These are phyloP conservation scores for Stentor coeruleus DNA, from an alignment of 73 alveolate genomes.

Conservation along the genomic window DNA sequence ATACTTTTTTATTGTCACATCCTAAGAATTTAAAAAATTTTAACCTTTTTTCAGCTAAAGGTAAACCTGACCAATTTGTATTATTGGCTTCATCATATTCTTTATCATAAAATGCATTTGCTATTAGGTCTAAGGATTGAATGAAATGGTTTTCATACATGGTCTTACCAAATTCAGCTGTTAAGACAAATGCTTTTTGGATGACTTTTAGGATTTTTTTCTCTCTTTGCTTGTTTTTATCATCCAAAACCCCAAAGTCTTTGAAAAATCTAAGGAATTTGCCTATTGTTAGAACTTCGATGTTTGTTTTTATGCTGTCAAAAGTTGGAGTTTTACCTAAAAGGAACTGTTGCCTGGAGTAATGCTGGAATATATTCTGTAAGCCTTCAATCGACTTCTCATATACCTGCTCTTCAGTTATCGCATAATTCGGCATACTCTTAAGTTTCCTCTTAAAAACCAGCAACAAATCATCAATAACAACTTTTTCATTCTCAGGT, in stretches of 20 bases:
- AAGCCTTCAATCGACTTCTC: neutral
- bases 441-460: neutral
- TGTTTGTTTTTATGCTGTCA: neutral
- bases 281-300: constrained; percentile 8
- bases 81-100: neutral
- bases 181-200: neutral
- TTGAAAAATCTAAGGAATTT: neutral
- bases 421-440: neutral
- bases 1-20: too few relatives aligned
- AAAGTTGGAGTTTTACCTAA: constrained; percentile 15
- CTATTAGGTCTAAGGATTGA: neutral
- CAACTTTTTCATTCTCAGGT: neutral
- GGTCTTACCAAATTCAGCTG: neutral
- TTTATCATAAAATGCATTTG: neutral
- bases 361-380: neutral
- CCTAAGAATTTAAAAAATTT: too few relatives aligned
- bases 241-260: constrained; percentile 1
- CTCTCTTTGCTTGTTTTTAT: neutral
- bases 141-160: neutral
- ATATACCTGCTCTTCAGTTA: neutral
- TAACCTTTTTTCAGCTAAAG: neutral
- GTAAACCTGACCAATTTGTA: neutral
- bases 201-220: too few relatives aligned
- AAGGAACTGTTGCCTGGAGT: constrained; percentile 9
- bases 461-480: neutral